Base-by-base conservation (phyloP, 257 asterid species). In the Paraleonurus japonicus region DNA sequence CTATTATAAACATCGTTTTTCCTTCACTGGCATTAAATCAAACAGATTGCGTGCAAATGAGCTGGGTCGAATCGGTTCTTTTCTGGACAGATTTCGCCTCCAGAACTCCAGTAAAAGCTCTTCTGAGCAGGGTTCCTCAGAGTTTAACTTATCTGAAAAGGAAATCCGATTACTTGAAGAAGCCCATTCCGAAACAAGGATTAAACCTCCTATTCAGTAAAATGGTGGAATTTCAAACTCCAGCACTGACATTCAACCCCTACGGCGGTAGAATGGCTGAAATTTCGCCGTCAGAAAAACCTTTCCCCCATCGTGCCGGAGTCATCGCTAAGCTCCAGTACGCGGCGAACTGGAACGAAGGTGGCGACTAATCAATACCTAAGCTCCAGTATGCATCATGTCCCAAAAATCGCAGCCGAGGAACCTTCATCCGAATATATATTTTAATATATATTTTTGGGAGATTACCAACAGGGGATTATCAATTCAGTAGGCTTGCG, bases 1-100 rank as follows among this genome's bases (percentile, higher is more conserved):
- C 83, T 37, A 30, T 78, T 6, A 65, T 73, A 67, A 73, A 74
- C 20, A 0, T 15, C 16, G 65, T 43, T 2, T 78, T 88, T 26
- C 90, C 95, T 0, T 83, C 81, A 59, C 1, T 88, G 51, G 84
- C 76, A 71, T 53, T 86, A 30, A 33, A 50, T 13, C 70, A 58
- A 71, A 15, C 65, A 0, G 82, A 86, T 9, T 86, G 89, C 17
- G 16, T 9, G 2, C 83, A 85, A 64, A 88, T 79, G 90, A 82
- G 81, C 4, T 88, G 92, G 95, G 68, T 74, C 2, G 80, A 86
- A 22, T 84, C 92, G 0, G 84, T 81, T 4, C 79, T 88, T 7
- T 84, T 17, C 76, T 88, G 86, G 85, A 64, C 87, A 1, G 66
- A 75, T 27, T 74, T 82, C 61, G 61, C 82, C 2, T 12, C 51